Percentiles rank a stretch among this genome's conserved stretches.
Conservation (phyloP, 768 basidiomycete species). For the Lactifluus volemus region DNA sequence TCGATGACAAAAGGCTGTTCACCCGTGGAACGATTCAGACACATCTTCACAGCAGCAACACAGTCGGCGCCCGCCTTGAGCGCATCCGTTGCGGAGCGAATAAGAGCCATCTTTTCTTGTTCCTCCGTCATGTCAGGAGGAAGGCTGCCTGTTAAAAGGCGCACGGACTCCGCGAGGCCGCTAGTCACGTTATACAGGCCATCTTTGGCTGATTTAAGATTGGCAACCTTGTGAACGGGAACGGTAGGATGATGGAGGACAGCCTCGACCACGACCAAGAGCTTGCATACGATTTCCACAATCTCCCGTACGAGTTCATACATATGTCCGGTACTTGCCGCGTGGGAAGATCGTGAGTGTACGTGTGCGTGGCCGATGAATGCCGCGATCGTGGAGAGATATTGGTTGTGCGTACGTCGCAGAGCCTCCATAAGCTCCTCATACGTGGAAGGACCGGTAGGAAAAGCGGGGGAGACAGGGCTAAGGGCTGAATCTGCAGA, state of each 20-base stretch:
- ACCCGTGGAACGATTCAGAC: constrained; percentile 54
- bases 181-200: constrained; percentile 78
- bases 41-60: constrained; percentile 76
- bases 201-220: constrained; percentile 65
- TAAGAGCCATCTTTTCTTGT: constrained; percentile 64
- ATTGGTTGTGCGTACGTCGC: constrained; percentile 78
- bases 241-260: constrained; percentile 73
- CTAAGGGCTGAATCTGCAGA: constrained; percentile 47
- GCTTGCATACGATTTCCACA: constrained; percentile 86
- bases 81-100: constrained; percentile 82
- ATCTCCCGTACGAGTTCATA: constrained; percentile 94
- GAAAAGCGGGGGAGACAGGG: constrained; percentile 47
- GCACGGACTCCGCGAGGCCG: constrained; percentile 80
- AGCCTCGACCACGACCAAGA: constrained; percentile 86
- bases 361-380: constrained; percentile 97
- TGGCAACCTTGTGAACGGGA: constrained; percentile 49
- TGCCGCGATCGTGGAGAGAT: constrained; percentile 90
- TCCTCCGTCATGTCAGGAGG: constrained; percentile 56
- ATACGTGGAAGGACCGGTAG: constrained; percentile 61
- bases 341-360: constrained; percentile 82
- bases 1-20: constrained; percentile 60
- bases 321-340: constrained; percentile 86
- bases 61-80: constrained; percentile 86
- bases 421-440: constrained; percentile 68
- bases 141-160: constrained; percentile 54